A percentile compares a stretch with the other conserved stretches of the same genome.
Evolutionary conservation across 176 grass and related monocot genomes (phyloP).

Genomic region (Lolium rigidum): DNA sequence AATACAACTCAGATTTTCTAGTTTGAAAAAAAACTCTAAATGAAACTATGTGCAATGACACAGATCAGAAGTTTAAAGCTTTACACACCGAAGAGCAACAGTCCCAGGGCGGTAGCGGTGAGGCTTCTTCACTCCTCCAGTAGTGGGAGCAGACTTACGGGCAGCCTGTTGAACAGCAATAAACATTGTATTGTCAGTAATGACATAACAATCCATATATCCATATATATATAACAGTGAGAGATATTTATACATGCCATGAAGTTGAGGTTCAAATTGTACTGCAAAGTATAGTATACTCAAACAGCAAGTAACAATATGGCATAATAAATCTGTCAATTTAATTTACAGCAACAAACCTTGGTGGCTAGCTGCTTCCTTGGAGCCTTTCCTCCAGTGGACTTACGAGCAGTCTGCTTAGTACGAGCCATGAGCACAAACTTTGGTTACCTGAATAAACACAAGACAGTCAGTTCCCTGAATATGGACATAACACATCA

Average conservation of each 20-base stretch:
- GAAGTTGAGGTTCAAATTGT: background rate
- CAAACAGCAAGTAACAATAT: background rate
- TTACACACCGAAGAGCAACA: conserved; percentile 63
- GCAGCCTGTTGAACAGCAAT: conserved; percentile 52
- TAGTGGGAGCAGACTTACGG: conserved; percentile 69
- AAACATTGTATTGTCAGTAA: background rate
- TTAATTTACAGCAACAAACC: conserved; percentile 46
- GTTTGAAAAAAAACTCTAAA: background rate
- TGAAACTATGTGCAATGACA: background rate
- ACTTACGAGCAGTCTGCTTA: conserved; percentile 75
- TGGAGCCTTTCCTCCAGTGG: conserved; percentile 66
- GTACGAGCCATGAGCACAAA: conserved; percentile 64
- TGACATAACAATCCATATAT: background rate
- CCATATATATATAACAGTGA: no score
- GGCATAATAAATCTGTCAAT: background rate
- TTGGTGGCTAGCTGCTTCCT: conserved; percentile 76
- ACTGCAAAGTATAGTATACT: background rate
- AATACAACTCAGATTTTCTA: no score
- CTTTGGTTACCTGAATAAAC: conserved; percentile 19
- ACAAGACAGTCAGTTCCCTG: background rate
- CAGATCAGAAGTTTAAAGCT: background rate
- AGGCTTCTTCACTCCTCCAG: conserved; percentile 82
- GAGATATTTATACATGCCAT: background rate
- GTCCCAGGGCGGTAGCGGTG: conserved; percentile 73
- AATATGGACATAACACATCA: background rate